Evolutionary conservation across 202 grass and related monocot genomes (phyloP).

Genomic region (Miscanthus sacchariflorus): DNA sequence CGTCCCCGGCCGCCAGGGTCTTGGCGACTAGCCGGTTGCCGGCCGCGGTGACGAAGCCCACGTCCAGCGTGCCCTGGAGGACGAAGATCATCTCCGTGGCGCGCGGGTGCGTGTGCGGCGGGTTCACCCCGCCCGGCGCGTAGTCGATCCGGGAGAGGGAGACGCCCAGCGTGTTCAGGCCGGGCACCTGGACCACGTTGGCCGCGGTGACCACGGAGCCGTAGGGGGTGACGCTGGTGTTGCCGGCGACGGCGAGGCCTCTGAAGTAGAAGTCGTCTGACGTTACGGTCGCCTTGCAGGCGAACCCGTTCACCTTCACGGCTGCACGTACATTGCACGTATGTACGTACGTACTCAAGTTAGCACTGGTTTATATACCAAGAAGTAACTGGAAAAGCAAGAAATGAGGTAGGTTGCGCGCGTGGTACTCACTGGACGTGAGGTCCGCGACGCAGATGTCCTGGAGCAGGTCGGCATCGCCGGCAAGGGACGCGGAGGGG

Average conservation of each 20-base stretch:
- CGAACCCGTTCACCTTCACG: conserved; percentile 68
- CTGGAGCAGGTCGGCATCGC: not conserved
- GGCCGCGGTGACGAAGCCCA: not conserved
- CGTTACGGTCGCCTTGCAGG: conserved; percentile 53
- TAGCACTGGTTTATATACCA: not conserved
- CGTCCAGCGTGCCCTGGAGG: not conserved
- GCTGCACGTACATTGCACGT: conserved; percentile 15
- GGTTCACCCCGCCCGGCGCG: not conserved
- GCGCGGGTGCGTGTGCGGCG: conserved; percentile 11
- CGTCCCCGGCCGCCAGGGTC: not conserved
- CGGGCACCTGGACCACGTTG: not conserved
- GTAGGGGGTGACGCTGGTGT: not conserved
- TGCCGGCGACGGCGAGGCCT: conserved; percentile 36
- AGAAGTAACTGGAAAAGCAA: not conserved
- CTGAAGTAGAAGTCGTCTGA: conserved; percentile 72
- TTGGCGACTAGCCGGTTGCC: not conserved
- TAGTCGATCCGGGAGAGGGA: not conserved
- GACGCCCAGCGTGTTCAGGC: not conserved
- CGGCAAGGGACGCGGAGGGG: not conserved
- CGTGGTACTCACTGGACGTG: not conserved
- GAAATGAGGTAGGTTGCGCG: not conserved
- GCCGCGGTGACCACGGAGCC: not conserved
- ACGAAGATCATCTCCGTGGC: not conserved
- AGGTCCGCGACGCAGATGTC: not conserved
- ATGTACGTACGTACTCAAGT: too few relatives aligned